Percentiles rank a stretch among this genome's conserved stretches.
Evolutionary conservation across 257 asterid species (phyloP).

Genomic region (Ajuga chamaepitys): DNA sequence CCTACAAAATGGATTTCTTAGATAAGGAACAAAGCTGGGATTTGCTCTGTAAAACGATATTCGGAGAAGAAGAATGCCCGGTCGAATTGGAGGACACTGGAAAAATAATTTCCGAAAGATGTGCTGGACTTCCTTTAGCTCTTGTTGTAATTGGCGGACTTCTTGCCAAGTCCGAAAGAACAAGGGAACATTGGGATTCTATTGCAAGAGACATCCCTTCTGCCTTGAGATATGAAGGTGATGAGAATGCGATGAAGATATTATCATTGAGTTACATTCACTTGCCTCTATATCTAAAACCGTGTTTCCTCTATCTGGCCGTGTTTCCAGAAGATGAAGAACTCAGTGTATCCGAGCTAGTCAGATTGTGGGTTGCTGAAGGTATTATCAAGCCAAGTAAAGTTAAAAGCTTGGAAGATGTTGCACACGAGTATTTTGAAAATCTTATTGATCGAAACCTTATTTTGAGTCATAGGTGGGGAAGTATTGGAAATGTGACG

Average conservation of each 20-base stretch:
- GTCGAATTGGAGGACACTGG: conserved; percentile 14
- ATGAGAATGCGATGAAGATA: not conserved
- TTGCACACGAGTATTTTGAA: conserved; percentile 16
- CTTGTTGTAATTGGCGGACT: conserved; percentile 16
- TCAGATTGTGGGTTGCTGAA: conserved; percentile 35
- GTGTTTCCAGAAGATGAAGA: conserved; percentile 18
- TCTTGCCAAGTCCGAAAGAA: not conserved
- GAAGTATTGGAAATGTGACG: conserved; percentile 20
- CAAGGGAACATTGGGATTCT: no score
- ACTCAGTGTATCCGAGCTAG: conserved; percentile 19
- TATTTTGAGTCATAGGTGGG: conserved; percentile 13
- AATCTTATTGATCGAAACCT: conserved; percentile 27
- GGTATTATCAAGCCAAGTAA: conserved; percentile 17
- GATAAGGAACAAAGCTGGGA: conserved; percentile 19
- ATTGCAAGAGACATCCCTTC: no score
- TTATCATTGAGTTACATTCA: conserved; percentile 25
- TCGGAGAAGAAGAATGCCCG: conserved; percentile 18
- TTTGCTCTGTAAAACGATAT: conserved; percentile 25
- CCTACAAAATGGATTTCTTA: conserved; percentile 8
- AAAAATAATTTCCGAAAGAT: conserved; percentile 15
- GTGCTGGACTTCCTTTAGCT: conserved; percentile 30
- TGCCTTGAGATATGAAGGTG: no score
- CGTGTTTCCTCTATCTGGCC: conserved; percentile 36
- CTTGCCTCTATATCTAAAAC: conserved; percentile 22
- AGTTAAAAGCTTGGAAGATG: conserved; percentile 16